phyloP scores from a whole-genome alignment of 768 basidiomycete genomes.

The Pholiota molesta region DNA sequence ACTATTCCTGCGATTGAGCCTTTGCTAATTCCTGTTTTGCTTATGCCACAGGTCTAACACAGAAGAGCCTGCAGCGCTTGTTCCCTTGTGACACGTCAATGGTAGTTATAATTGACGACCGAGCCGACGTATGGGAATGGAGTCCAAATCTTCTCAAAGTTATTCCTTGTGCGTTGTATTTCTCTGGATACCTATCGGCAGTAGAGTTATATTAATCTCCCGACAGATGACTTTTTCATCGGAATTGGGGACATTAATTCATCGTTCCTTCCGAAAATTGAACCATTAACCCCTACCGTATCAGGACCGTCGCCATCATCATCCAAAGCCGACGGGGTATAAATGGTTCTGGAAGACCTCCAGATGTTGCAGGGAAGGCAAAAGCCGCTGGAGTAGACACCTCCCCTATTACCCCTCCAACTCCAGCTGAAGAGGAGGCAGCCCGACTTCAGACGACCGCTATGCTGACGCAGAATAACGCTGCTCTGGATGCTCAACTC shows the following conservation, averaged over 20 bases:
- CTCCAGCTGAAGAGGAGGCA: conserved; percentile 45
- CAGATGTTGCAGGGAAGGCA: conserved; percentile 7
- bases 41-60: conserved; percentile 67
- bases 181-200: not conserved
- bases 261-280: conserved; percentile 83
- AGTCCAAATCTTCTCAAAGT: conserved; percentile 97
- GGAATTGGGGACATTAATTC: conserved; percentile 99
- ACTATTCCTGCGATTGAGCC: conserved; percentile 3
- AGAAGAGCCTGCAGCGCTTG: conserved; percentile 88
- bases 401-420: conserved; percentile 25
- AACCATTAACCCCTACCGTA: conserved; percentile 48
- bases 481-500: conserved; percentile 81
- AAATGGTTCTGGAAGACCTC: conserved; percentile 11
- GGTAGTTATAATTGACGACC: conserved; percentile 99
- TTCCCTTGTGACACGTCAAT: conserved; percentile 98
- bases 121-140: conserved; percentile 98
- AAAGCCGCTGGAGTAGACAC: conserved; percentile 23
- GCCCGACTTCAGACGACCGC: conserved; percentile 51
- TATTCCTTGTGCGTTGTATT: conserved; percentile 75
- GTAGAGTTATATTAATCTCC: conserved; percentile 18
- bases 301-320: conserved; percentile 27
- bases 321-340: conserved; percentile 18
- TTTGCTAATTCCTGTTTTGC: conserved; percentile 17
- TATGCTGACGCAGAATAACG: conserved; percentile 69
- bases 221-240: conserved; percentile 92